phyloP scores from a whole-genome alignment of 192 early-diverging fungal genomes.

The Gryganskiella cystojenkinii region DNA sequence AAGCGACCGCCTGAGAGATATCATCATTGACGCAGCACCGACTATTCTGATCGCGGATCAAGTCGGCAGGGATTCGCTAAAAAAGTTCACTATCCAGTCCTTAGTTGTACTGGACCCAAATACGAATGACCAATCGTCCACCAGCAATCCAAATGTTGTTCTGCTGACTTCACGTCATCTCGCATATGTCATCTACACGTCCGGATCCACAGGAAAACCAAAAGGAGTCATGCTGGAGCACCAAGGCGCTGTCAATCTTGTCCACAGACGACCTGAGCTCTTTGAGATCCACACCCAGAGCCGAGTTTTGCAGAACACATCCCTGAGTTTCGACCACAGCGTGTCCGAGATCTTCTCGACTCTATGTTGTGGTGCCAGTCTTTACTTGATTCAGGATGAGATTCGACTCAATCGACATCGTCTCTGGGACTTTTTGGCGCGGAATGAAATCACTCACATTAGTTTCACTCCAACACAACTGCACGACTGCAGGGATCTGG shows the following conservation, averaged over 20 bases:
- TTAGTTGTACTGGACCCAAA: slow-evolving; percentile 5
- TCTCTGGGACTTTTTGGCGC: background rate
- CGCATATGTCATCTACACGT: slow-evolving; percentile 33
- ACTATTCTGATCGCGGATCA: background rate
- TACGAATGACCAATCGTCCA: background rate
- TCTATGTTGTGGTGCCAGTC: slow-evolving; percentile 5
- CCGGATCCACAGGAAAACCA: slow-evolving; percentile 48
- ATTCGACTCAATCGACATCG: background rate
- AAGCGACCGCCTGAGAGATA: slow-evolving; percentile 31
- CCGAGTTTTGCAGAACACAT: slow-evolving; percentile 14
- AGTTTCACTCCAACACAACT: slow-evolving; percentile 1
- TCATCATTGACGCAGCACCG: slow-evolving; percentile 20
- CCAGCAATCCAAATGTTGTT: background rate
- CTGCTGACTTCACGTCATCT: background rate
- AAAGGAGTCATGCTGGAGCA: slow-evolving; percentile 36
- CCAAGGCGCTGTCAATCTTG: background rate
- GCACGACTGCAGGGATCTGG: slow-evolving; percentile 10
- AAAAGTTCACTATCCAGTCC: background rate
- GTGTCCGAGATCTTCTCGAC: slow-evolving; percentile 14
- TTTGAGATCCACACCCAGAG: background rate
- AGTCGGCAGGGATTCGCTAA: slow-evolving; percentile 3
- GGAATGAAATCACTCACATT: background rate
- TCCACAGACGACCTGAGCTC: background rate
- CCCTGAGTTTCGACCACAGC: slow-evolving; percentile 18
- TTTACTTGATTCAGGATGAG: background rate